Evolutionary conservation across 2,329 filamentous ascomycete genomes (phyloP).

Genomic region (Clathrospora elynae): DNA sequence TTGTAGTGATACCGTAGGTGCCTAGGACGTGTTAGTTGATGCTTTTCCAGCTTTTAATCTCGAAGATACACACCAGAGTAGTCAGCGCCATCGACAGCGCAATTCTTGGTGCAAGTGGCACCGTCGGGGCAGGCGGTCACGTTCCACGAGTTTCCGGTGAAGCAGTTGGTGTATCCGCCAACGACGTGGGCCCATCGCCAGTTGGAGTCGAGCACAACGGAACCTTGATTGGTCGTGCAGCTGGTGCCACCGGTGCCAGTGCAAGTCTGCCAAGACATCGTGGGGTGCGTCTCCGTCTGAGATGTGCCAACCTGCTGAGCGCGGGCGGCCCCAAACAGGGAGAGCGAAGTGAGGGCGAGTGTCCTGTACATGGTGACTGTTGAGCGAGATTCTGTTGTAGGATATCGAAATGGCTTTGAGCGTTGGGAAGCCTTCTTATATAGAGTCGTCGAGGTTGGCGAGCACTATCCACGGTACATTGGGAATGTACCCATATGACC

Average conservation of each 20-base stretch:
- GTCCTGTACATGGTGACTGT: slow-evolving; percentile 48
- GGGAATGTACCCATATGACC: slow-evolving; percentile 22
- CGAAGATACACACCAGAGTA: slow-evolving; percentile 40
- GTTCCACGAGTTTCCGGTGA: slow-evolving; percentile 54
- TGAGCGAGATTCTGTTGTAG: slow-evolving; percentile 33
- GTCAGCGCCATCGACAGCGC: slow-evolving; percentile 52
- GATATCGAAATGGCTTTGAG: slow-evolving; percentile 30
- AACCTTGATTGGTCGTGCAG: slow-evolving; percentile 46
- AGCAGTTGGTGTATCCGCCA: slow-evolving; percentile 56
- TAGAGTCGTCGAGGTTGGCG: slow-evolving; percentile 15
- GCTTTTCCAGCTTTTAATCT: background rate
- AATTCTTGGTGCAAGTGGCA: slow-evolving; percentile 48
- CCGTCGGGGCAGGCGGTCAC: slow-evolving; percentile 48
- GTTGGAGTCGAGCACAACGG: slow-evolving; percentile 54
- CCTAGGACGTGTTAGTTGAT: slow-evolving; percentile 15
- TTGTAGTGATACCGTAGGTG: slow-evolving; percentile 58
- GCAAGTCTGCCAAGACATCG: slow-evolving; percentile 49
- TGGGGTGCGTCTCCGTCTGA: slow-evolving; percentile 50
- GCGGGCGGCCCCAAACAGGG: slow-evolving; percentile 47
- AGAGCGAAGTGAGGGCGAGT: slow-evolving; percentile 49
- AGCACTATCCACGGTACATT: slow-evolving; percentile 20
- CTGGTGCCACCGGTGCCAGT: slow-evolving; percentile 47
- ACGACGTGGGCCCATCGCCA: slow-evolving; percentile 58
- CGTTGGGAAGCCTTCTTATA: slow-evolving; percentile 32
- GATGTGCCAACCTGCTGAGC: slow-evolving; percentile 52